Conservation (phyloP, 805 yeast genomes). For the Diddensiella transvaalensis region DNA sequence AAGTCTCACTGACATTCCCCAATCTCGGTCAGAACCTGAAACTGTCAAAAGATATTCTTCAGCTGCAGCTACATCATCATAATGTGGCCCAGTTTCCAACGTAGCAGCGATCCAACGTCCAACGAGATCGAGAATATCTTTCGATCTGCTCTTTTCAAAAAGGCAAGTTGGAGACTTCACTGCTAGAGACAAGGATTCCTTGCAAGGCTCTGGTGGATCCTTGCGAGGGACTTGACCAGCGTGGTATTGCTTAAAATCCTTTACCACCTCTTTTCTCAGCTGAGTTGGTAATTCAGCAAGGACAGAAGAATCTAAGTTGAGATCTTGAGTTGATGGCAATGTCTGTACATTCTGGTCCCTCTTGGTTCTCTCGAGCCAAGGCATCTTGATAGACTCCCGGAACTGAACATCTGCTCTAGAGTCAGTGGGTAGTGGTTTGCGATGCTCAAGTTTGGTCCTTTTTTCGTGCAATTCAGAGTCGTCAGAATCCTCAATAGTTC, state of each 20-base stretch:
- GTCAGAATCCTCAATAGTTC: background rate
- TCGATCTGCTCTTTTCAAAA: constrained; percentile 34
- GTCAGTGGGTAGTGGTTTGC: no score
- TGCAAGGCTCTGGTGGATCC: no score
- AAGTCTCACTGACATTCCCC: constrained; percentile 3
- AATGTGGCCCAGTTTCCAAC: constrained; percentile 32
- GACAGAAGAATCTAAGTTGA: background rate
- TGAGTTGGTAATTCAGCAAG: constrained; percentile 39
- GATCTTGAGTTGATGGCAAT: constrained; percentile 9
- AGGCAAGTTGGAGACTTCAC: constrained; percentile 32
- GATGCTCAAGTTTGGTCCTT: no score
- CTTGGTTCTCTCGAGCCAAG: background rate
- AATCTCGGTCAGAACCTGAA: constrained; percentile 4
- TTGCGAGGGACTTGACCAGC: no score
- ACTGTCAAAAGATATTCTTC: constrained; percentile 32
- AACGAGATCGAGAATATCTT: constrained; percentile 36
- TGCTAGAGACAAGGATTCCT: background rate
- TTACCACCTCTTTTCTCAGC: constrained; percentile 52
- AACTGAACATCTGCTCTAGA: background rate
- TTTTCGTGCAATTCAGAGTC: background rate
- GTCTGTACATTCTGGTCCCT: background rate
- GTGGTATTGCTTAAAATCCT: background rate
- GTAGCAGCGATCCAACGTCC: constrained; percentile 39
- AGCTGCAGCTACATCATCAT: constrained; percentile 39
- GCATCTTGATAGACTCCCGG: background rate